Percentiles rank a stretch among this genome's conserved stretches.
Evolutionary conservation across 495 filamentous ascomycete genomes (phyloP).

Genomic region (Aspergillus affinis): DNA sequence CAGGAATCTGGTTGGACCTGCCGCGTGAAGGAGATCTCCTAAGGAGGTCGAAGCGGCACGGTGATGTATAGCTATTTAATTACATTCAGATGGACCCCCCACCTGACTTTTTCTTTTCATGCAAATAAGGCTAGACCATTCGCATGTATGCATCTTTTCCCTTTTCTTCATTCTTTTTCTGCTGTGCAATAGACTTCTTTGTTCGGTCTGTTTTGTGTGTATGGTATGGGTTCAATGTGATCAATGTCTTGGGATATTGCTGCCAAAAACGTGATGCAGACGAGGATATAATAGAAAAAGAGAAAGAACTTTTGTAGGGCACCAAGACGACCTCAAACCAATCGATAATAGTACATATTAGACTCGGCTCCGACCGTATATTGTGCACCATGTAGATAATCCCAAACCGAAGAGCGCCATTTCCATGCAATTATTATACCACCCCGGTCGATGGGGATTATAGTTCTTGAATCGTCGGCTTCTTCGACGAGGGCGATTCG

Average conservation of each 20-base stretch:
- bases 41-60: constrained; percentile 24
- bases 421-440: constrained; percentile 11
- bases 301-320: neutral
- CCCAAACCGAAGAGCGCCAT: constrained; percentile 10
- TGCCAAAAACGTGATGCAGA: neutral
- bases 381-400: neutral
- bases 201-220: constrained; percentile 9
- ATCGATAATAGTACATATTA: too few species aligned
- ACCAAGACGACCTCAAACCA: too few species aligned
- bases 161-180: constrained; percentile 3
- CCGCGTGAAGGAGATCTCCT: constrained; percentile 62
- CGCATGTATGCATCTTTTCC: constrained; percentile 13
- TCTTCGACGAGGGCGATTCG: constrained; percentile 26
- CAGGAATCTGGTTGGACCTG: constrained; percentile 77
- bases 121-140: constrained; percentile 28
- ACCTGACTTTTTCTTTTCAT: constrained; percentile 18
- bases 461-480: constrained; percentile 47
- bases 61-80: constrained; percentile 15
- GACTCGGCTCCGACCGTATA: too few species aligned
- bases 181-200: constrained; percentile 8
- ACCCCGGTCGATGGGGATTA: constrained; percentile 13
- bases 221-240: constrained; percentile 10
- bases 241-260: constrained; percentile 11
- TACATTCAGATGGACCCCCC: neutral
- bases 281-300: neutral